Conservation (phyloP, 2,329 filamentous ascomycete species). For the Cordyceps javanica region DNA sequence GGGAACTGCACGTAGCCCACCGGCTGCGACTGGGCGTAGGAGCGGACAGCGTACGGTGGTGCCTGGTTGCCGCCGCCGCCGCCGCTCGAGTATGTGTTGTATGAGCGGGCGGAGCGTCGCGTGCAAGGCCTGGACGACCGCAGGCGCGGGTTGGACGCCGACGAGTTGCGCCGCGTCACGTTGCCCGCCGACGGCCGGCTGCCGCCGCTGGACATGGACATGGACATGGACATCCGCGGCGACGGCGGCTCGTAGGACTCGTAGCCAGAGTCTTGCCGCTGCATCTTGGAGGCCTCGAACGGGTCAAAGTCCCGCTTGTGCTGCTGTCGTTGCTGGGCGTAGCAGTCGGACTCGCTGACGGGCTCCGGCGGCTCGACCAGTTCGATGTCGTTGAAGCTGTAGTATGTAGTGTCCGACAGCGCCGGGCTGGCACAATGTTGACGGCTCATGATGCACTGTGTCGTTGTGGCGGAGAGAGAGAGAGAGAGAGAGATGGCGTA, state of each 20-base stretch:
- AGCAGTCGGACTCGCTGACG: constrained; percentile 17
- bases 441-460: constrained; percentile 18
- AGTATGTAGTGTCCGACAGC: constrained; percentile 45
- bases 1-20: constrained; percentile 46
- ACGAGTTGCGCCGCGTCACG: constrained; percentile 13
- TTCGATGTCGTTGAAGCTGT: constrained; percentile 48
- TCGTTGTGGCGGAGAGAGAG: background rate
- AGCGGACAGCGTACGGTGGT: constrained; percentile 30
- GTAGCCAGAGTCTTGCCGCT: constrained; percentile 54
- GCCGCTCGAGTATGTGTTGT: constrained; percentile 20
- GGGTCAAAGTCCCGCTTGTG: constrained; percentile 9
- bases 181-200: constrained; percentile 15
- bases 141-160: constrained; percentile 22
- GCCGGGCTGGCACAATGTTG: constrained; percentile 34
- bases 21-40: constrained; percentile 24
- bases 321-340: constrained; percentile 8
- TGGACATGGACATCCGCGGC: constrained; percentile 32
- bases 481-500: background rate
- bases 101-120: constrained; percentile 35
- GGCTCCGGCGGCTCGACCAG: constrained; percentile 35
- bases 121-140: constrained; percentile 34
- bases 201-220: constrained; percentile 29
- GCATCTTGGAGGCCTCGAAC: constrained; percentile 34
- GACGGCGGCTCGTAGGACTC: constrained; percentile 38
- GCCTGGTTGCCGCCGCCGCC: constrained; percentile 13